These are phyloP conservation scores for Plasmodium berghei DNA, from an alignment of 169 alveolate genomes.

Conservation along the genomic window DNA sequence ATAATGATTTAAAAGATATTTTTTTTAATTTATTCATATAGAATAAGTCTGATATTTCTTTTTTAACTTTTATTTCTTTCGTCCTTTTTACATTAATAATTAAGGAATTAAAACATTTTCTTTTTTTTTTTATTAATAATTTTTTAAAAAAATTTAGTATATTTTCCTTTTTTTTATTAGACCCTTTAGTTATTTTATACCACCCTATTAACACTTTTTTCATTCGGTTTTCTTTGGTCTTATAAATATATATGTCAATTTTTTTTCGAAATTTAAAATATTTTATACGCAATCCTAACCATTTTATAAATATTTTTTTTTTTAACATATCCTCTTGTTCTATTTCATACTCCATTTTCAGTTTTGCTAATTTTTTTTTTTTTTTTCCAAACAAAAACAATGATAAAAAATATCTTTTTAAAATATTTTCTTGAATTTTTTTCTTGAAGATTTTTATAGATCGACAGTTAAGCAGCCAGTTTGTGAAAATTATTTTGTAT, in stretches of 20 bases:
- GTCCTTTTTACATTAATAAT: constrained; percentile 8
- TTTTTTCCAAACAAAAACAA: neutral
- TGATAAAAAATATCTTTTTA: constrained; percentile 4
- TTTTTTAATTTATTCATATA: constrained; percentile 38
- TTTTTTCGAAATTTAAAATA: constrained; percentile 31
- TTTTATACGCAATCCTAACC: constrained; percentile 35
- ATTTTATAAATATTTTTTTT: constrained; percentile 17
- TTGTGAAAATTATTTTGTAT: constrained; percentile 28
- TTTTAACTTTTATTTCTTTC: constrained; percentile 28
- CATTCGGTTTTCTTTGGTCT: constrained; percentile 30
- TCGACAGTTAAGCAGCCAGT: constrained; percentile 22
- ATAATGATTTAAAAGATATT: constrained; percentile 34
- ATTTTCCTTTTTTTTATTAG: constrained; percentile 25
- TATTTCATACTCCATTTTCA: neutral
- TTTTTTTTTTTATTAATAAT: constrained; percentile 46
- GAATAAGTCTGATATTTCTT: constrained; percentile 20
- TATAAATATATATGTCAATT: constrained; percentile 11
- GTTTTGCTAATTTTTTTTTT: constrained; percentile 20
- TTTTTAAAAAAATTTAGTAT: constrained; percentile 29
- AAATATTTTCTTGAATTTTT: neutral
- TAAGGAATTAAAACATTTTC: constrained; percentile 2
- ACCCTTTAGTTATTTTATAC: constrained; percentile 14
- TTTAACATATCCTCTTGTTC: neutral
- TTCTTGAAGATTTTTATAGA: constrained; percentile 13
- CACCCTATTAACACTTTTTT: constrained; percentile 21